Percentiles rank a stretch among this genome's conserved stretches.
These are phyloP conservation scores for Byssoonygena ceratinophila DNA, from an alignment of 2,329 filamentous ascomycete genomes.

Conservation along the genomic window DNA sequence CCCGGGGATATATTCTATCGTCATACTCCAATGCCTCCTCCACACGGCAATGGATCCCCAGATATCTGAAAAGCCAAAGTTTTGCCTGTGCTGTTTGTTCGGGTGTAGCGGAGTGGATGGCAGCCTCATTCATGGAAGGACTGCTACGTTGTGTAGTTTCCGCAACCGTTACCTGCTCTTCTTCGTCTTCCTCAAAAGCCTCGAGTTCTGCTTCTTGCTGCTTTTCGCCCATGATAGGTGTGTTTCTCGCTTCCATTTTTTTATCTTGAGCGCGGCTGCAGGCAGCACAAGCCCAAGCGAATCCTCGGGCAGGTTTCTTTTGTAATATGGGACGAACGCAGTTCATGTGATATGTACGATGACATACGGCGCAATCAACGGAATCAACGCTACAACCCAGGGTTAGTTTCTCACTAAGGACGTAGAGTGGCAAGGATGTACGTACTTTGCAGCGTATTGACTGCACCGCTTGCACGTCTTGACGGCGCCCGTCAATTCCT, in stretches of 20 bases:
- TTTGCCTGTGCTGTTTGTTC: constrained; percentile 88
- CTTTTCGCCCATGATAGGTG: constrained; percentile 54
- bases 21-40: constrained; percentile 96
- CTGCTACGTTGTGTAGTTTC: constrained; percentile 32
- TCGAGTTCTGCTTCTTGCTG: constrained; percentile 52
- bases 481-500: constrained; percentile 89
- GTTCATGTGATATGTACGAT: constrained; percentile 95
- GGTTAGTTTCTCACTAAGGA: constrained; percentile 19
- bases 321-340: constrained; percentile 84
- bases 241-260: constrained; percentile 80
- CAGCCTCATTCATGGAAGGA: constrained; percentile 43
- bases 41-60: constrained; percentile 88
- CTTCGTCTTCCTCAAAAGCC: constrained; percentile 62
- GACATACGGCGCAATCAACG: constrained; percentile 91
- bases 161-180: constrained; percentile 58
- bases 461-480: constrained; percentile 92
- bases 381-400: constrained; percentile 62
- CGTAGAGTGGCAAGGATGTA: background rate
- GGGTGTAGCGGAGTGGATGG: constrained; percentile 54
- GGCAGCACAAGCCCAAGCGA: constrained; percentile 93
- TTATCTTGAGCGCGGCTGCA: constrained; percentile 94
- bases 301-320: constrained; percentile 94
- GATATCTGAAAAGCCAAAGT: constrained; percentile 90
- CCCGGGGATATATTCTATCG: constrained; percentile 91
- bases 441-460: constrained; percentile 82